These are phyloP conservation scores for Lactarius pseudohatsudake DNA, from an alignment of 768 basidiomycete species.

Conservation along the genomic window DNA sequence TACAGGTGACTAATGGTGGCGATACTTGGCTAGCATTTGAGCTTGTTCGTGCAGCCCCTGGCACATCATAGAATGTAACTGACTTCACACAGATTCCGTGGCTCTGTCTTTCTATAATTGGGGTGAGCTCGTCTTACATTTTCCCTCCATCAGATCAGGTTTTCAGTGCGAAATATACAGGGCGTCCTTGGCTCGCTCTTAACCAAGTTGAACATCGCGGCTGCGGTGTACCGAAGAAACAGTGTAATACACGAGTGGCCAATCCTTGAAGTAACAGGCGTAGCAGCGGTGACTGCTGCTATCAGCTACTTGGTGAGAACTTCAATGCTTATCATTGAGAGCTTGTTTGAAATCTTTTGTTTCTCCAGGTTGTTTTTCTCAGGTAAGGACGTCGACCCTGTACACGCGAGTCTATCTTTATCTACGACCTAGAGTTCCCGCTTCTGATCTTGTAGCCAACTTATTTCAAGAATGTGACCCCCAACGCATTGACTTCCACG, in stretches of 20 bases:
- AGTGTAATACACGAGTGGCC: constrained; percentile 60
- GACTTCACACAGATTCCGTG: constrained; percentile 58
- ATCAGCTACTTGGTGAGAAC: constrained; percentile 59
- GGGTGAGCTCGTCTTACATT: constrained; percentile 41
- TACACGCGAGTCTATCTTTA: not conserved
- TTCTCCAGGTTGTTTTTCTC: constrained; percentile 60
- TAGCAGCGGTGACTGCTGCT: constrained; percentile 66
- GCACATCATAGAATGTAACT: constrained; percentile 8
- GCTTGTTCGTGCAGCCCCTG: constrained; percentile 44
- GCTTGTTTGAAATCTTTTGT: not conserved
- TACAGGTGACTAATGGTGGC: constrained; percentile 54
- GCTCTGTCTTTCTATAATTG: constrained; percentile 60
- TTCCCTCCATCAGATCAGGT: constrained; percentile 7
- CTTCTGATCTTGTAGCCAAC: constrained; percentile 80
- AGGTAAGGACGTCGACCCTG: constrained; percentile 38
- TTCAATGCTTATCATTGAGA: not conserved
- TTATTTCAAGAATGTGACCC: constrained; percentile 83
- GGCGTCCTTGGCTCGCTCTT: constrained; percentile 64
- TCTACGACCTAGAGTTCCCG: constrained; percentile 50
- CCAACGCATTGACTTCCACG: constrained; percentile 63
- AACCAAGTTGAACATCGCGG: constrained; percentile 63
- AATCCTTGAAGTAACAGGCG: constrained; percentile 60
- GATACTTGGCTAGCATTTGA: constrained; percentile 74
- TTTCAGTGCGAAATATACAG: constrained; percentile 36
- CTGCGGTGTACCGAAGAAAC: constrained; percentile 59